These are phyloP conservation scores for Coccomyxa subellipsoidea DNA, from an alignment of 163 green algal species.

Conservation along the genomic window DNA sequence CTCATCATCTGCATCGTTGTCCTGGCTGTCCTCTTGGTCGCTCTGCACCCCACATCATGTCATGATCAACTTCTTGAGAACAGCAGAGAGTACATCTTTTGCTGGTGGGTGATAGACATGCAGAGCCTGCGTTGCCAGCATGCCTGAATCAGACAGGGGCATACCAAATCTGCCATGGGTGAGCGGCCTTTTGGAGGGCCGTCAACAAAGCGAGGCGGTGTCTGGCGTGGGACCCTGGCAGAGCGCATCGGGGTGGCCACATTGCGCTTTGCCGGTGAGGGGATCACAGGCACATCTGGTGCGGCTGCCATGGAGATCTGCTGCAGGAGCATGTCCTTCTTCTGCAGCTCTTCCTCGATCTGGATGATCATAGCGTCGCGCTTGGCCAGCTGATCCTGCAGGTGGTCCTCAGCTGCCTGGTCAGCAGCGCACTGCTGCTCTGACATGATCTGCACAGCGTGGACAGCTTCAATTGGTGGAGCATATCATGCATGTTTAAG, in stretches of 20 bases:
- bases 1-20: neutral
- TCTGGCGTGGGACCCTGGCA: neutral
- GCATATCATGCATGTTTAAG: neutral
- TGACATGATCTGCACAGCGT: neutral
- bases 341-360: neutral
- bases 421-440: neutral
- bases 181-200: neutral
- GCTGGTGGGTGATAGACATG: too few relatives aligned
- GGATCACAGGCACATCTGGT: neutral
- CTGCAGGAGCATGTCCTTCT: constrained; percentile 3
- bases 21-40: neutral
- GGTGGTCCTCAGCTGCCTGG: neutral
- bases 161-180: neutral
- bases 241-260: neutral
- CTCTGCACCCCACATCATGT: neutral
- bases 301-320: neutral
- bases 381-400: neutral
- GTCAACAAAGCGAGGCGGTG: neutral
- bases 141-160: too few relatives aligned
- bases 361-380: neutral
- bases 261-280: neutral
- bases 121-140: too few relatives aligned
- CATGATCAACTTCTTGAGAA: neutral
- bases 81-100: too few relatives aligned
- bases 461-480: neutral